Evolutionary conservation across 129 eudicot species (phyloP).

Genomic region (Dittrichia graveolens): DNA sequence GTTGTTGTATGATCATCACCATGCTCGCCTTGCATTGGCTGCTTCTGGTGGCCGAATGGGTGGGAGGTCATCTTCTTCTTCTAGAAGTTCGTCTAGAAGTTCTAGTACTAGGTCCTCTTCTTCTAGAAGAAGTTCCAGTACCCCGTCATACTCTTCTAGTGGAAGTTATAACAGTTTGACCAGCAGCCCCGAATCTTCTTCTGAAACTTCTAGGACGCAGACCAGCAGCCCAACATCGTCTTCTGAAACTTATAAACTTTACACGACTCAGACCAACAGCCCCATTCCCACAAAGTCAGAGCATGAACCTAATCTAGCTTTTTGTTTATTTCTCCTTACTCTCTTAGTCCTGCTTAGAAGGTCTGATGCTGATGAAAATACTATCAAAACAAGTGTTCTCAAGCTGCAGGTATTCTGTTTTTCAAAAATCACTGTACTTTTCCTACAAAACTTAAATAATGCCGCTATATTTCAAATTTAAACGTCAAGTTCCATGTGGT

Average conservation of each 20-base stretch:
- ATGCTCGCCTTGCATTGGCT: slow-evolving; percentile 43
- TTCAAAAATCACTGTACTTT: background rate
- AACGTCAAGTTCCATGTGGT: background rate
- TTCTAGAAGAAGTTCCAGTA: no score
- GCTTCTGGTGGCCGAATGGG: slow-evolving; percentile 79
- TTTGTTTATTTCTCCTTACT: background rate
- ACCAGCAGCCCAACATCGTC: no score
- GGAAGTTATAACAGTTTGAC: slow-evolving; percentile 30
- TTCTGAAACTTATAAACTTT: no score
- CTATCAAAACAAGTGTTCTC: slow-evolving; percentile 20
- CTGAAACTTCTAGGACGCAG: no score
- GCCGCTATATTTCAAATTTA: background rate
- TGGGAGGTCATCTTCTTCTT: slow-evolving; percentile 51
- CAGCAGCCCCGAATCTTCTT: background rate
- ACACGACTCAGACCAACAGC: no score
- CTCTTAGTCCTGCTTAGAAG: no score
- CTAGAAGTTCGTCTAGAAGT: background rate
- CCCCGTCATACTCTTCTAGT: background rate
- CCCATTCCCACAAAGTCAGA: no score
- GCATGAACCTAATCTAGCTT: no score
- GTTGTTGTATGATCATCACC: slow-evolving; percentile 43
- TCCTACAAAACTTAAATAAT: background rate
- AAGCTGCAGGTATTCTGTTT: slow-evolving; percentile 55
- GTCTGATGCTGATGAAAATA: background rate
- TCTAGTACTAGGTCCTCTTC: no score